Evolutionary conservation across 495 filamentous ascomycete species (phyloP), one percentile per base, ranked within the genome.

Genomic region (Neurospora sp.): DNA sequence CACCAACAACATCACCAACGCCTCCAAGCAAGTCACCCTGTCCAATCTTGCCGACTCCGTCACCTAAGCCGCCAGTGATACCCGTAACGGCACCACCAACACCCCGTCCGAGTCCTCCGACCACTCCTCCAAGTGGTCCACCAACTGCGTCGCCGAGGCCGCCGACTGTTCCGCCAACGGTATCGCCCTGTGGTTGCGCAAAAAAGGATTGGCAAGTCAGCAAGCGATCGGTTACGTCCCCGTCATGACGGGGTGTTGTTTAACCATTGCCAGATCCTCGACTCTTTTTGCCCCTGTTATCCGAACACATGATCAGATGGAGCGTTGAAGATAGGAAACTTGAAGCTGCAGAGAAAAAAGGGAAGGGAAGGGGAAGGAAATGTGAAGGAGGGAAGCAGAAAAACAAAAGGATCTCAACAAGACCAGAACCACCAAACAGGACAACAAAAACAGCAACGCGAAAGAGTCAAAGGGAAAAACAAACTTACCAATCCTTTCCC

Each of bases 21-120:
- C 74, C 76, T 39, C 76, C 76, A 17, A 77, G 76, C 48, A 77
- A 7, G 45, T 77, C 76, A 0, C 76, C 76, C 68, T 76, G 68
- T 2, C 76, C 76, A 42, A 77, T 74, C 69, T 77, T 77, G n/a
- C 76, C 76, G 9, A 77, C 74, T 10, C 76, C 76, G 37, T 74
- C 71, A 3, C 76, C 76, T 14, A 77, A 27, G 3, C 76, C 76
- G 1, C 76, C 76, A 35, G 76, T 77, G 8, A 77, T 72, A 27
- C 76, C 76, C 0, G 53, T 65, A 22, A 77, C 76, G 0, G 76
- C 76, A 45, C 71, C 71, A 35, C 76, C 76, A 0, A 77, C 76
- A 16, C 76, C 76, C 0, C 75, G 72, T 8, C 76, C 76, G 22
- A 76, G 38, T 14, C 76, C 76, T 22, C 74, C 72, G 27, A 77